Evolutionary conservation across 352 stramenopile genomes (phyloP), one percentile per base, ranked within the genome.

Genomic region (Phytopythium litorale): DNA sequence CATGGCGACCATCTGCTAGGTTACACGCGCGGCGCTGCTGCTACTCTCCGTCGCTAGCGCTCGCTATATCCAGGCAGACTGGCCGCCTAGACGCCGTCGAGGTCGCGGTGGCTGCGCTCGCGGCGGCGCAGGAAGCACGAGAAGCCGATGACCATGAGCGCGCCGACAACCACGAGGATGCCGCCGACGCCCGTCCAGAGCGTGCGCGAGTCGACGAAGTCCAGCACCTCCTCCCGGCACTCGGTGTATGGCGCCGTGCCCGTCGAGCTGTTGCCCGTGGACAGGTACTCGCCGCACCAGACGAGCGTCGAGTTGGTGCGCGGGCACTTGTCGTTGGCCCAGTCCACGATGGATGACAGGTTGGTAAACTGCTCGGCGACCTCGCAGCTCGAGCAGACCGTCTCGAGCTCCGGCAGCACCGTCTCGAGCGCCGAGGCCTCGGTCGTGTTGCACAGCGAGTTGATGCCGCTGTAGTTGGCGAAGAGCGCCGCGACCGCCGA

Each of bases 261-360:
- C 40, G 67, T 50, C 7, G 70, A 67, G 51, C 60, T 61, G 43
- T 70, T 73, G 19, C 71, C 68, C 3, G 63, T 66, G 7, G 72
- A 60, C 12, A 93, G 54, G 58, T 78, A 92, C 25, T 72, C 53
- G 42, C 79, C 81, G 53, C 85, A 94, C 70, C 79, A 94, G n/a
- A 73, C 46, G 35, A 82, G 56, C 50, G 78, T 89, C 7, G 65
- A 60, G 43, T 67, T 70, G 6, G 76, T 84, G 50, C 83, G 70
- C 5, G 83, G 83, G 54, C 85, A 94, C 71, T 94, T 49, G 60
- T 86, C 74, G 67, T 92, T 86, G 11, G 83, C 78, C 85, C 85
- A 94, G 59, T 89, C 76, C 30, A 92, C 73, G n/a, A 94, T 72
- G 33, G 67, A 67, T n/a, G 78, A 84, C 55, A 89, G 84, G 62